Conservation (phyloP, 108 stramenopile genomes). For the Schizochytrium sp. region DNA sequence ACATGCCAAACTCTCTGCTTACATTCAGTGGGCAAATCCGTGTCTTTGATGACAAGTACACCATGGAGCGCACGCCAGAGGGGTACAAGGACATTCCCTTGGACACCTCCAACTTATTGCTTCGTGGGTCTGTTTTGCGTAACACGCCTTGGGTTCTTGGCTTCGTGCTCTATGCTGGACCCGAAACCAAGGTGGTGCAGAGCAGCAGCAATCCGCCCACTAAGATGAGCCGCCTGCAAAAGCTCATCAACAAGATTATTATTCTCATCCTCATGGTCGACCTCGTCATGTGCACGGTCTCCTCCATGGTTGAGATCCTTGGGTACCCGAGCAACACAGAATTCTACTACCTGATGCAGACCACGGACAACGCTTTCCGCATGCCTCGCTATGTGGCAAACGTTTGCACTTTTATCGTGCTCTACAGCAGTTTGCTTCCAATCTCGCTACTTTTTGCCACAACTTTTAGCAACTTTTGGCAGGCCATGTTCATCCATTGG, state of each 20-base stretch:
- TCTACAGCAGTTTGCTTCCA: constrained; percentile 60
- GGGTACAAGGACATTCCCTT: not conserved
- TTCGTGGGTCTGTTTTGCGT: constrained; percentile 81
- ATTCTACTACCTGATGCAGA: constrained; percentile 7
- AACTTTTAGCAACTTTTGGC: constrained; percentile 49
- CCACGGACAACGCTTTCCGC: not conserved
- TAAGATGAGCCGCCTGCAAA: constrained; percentile 80
- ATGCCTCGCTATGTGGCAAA: constrained; percentile 55
- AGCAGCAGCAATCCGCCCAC: constrained; percentile 84
- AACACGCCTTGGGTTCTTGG: constrained; percentile 94
- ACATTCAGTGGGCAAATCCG: not conserved
- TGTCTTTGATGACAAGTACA: not conserved
- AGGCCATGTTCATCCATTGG: constrained; percentile 45
- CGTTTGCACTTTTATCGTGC: constrained; percentile 68
- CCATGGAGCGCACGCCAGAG: not conserved
- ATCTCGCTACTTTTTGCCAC: constrained; percentile 57
- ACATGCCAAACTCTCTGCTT: not conserved
- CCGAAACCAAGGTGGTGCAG: constrained; percentile 81
- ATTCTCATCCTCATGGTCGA: constrained; percentile 35
- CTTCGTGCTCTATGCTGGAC: constrained; percentile 83
- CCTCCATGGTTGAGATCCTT: not conserved
- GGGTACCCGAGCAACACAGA: constrained; percentile 4
- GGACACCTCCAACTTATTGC: constrained; percentile 55
- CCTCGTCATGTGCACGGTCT: constrained; percentile 29
- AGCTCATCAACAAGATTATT: constrained; percentile 37